A percentile compares a stretch with the other conserved stretches of the same genome.
phyloP scores from a whole-genome alignment of 495 filamentous ascomycete genomes.

The Alectoria sarmentosa region DNA sequence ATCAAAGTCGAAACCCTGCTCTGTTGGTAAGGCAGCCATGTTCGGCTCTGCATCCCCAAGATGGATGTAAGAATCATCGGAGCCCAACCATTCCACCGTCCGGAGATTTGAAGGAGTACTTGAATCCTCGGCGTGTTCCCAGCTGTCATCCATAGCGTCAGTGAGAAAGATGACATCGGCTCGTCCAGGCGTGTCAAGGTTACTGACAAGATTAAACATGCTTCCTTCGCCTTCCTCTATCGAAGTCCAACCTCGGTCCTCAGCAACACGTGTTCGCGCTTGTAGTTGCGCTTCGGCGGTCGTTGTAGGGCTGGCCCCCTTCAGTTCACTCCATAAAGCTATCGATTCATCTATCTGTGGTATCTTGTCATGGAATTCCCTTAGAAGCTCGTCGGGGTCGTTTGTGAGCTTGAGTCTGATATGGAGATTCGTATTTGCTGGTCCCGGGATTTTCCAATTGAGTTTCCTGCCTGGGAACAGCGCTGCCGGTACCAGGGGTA shows the following conservation, averaged over 20 bases:
- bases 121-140: neutral
- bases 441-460: slow-evolving; percentile 10
- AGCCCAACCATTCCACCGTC: slow-evolving; percentile 9
- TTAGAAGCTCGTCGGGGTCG: slow-evolving; percentile 3
- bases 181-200: slow-evolving; percentile 14
- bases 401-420: slow-evolving; percentile 12
- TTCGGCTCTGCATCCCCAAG: slow-evolving; percentile 5
- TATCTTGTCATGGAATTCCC: slow-evolving; percentile 11
- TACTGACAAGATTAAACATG: slow-evolving; percentile 7
- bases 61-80: slow-evolving; percentile 14
- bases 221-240: neutral
- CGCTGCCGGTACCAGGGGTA: slow-evolving; percentile 12
- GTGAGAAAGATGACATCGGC: slow-evolving; percentile 10
- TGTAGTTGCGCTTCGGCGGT: slow-evolving; percentile 8
- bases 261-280: neutral
- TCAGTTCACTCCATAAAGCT: slow-evolving; percentile 9
- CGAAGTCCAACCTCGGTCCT: neutral
- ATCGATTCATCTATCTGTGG: slow-evolving; percentile 7
- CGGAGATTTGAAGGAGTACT: slow-evolving; percentile 3
- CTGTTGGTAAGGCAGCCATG: neutral
- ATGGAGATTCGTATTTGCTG: slow-evolving; percentile 9
- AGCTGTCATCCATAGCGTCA: neutral
- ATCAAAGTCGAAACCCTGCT: neutral
- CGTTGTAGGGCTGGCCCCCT: slow-evolving; percentile 9
- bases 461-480: slow-evolving; percentile 7